Base-by-base conservation (phyloP, 176 grass and related monocot genomes). In the Rhipidocladum racemiflorum region DNA sequence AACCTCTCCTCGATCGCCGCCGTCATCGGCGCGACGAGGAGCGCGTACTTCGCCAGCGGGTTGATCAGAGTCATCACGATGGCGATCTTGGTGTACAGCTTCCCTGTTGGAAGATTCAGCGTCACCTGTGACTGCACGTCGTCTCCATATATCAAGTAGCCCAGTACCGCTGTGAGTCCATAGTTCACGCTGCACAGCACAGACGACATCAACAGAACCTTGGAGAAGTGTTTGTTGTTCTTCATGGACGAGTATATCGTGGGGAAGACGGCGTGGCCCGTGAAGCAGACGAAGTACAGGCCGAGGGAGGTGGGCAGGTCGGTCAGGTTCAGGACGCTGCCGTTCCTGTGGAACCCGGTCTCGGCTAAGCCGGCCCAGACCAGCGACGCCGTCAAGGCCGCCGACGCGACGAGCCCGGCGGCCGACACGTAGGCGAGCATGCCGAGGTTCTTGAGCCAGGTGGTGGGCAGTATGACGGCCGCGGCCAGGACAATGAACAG, bases 61-160 rank as follows among this genome's bases (percentile, higher is more conserved):
- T 79, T 88, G 74, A 88, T 88, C 24, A 88, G 65, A 43, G 74
- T 88, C 28, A 75, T 72, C 35, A 65, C 77, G 28, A 90, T 90
- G 42, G 83, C 83, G 15, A 86, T 66, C 51, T 72, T 90, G 34
- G 83, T 51, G 78, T 84, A 85, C 12, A 82, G 44, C 71, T 90
- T 86, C 29, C 68, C 83, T 3, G 49, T 17, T 5, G 88, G 83
- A 27, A 90, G 77, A 57, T 90, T 89, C 38, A 89, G 62, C 42
- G 88, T 86, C 71, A 89, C 83, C 43, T 86, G 83, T 16, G 88
- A 90, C 54, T 90, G 32, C 66, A 90, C 29, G 49, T 82, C 71
- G 15, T 82, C 74, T 20, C 87, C 83, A 43, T 89, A 89, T 61
- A 89, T 85, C 42, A 89, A 38, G 77, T 89, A 82, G 18, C 83